phyloP scores from a whole-genome alignment of 345 rosid species.

The Acer negundo region DNA sequence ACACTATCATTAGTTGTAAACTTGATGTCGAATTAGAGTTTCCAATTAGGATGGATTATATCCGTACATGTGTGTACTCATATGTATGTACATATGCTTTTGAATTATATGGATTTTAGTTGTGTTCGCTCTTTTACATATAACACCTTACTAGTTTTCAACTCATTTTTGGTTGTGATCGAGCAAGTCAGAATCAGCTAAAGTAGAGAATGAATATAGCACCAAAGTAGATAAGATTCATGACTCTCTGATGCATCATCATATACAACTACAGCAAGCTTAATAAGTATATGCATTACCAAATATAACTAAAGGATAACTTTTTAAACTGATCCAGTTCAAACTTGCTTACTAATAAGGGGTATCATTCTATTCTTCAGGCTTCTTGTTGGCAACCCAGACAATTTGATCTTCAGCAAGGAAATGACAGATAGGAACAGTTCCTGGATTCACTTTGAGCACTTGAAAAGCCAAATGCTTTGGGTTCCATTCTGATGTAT shows the following conservation, averaged over 20 bases:
- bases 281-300: constrained; percentile 9
- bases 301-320: constrained; percentile 14
- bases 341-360: constrained; percentile 19
- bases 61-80: no score
- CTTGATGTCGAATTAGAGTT: no score
- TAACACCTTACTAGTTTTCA: no score
- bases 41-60: background rate
- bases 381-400: constrained; percentile 52
- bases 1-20: no score
- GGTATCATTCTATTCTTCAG: constrained; percentile 6
- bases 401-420: constrained; percentile 75
- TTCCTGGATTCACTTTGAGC: constrained; percentile 76
- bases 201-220: background rate
- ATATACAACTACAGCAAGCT: constrained; percentile 11
- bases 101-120: no score
- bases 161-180: no score
- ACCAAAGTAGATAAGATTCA: constrained; percentile 5
- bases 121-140: no score
- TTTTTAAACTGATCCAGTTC: background rate
- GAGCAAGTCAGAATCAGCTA: no score
- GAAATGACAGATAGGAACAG: constrained; percentile 72
- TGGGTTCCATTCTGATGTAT: constrained; percentile 86
- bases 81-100: no score
- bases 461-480: constrained; percentile 79
- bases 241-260: background rate